Base-by-base conservation (phyloP, 2,329 filamentous ascomycete species). In the Rhinocladiella mackenziei region DNA sequence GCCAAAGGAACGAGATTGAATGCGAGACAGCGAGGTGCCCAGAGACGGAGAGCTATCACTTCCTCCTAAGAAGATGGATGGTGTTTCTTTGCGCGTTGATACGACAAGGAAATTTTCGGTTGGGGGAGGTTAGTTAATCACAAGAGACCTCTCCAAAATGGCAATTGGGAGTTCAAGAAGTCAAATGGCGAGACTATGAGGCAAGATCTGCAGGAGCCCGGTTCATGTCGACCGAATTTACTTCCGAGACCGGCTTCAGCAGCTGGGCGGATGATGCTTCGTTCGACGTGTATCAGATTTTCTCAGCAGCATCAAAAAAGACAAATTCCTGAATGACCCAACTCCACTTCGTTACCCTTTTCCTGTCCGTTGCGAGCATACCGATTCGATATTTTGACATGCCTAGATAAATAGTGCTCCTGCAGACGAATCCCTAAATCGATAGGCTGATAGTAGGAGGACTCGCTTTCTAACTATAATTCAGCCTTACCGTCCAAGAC, bases 1-100 rank as follows among this genome's bases (percentile, higher is more conserved):
- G 74, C 76, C 63, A 78, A 84, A 61, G 68, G 73, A 53, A 64
- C 71, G 58, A 86, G 83, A 71, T 79, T 98, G 67, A 86, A 73
- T 79, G 87, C 86, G 66, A 86, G 91, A 79, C 92, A 98, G 82
- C 89, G 89, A 70, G 92, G 88, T 62, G 67, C 72, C 62, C 72
- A 76, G 64, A 66, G 72, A 66, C 76, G 77, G 68, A 73, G 72
- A 66, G 77, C 78, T 60, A 77, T 83, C 65, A 78, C 77, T 58
- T 68, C 74, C 26, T 43, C 35, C 20, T 49, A 37, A 32, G 30
- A 28, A 26, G 18, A 11, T 2, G 9, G 5, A 18, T 9, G 4
- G 9, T 15, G 28, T 22, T 33, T 37, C 25, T 35, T 34, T 23
- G 25, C 26, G 37, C 30, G 25, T 39, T 28, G 35, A 30, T 28